Conservation (phyloP, 805 yeast genomes). For the Komagataella phaffii region DNA sequence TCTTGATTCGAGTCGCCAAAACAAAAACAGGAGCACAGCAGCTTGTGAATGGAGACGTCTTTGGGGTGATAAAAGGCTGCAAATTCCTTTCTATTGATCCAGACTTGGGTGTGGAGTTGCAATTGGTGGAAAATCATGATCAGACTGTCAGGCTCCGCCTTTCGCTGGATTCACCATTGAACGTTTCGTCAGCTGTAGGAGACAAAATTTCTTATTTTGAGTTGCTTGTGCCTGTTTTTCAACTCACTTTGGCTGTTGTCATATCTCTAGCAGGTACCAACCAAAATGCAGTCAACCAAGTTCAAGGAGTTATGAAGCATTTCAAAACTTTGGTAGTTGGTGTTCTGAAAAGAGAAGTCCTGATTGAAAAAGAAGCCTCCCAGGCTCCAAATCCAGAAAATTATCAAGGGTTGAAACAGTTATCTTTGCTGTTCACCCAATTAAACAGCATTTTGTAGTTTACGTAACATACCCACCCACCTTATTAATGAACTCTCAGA, state of each 20-base stretch:
- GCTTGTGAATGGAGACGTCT: conserved; percentile 60
- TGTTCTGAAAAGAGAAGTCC: conserved; percentile 18
- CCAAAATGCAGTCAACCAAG: conserved; percentile 39
- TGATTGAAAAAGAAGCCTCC: conserved; percentile 6
- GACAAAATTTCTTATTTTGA: conserved; percentile 43
- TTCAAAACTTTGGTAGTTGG: conserved; percentile 47
- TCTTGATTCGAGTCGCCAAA: conserved; percentile 65
- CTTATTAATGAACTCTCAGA: not conserved
- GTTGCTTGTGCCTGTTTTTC: conserved; percentile 60
- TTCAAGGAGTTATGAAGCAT: conserved; percentile 33
- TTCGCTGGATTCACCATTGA: conserved; percentile 38
- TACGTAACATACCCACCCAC: not conserved
- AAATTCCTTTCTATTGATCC: conserved; percentile 57
- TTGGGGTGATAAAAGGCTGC: conserved; percentile 44
- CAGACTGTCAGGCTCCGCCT: conserved; percentile 28
- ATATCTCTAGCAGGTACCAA: conserved; percentile 73
- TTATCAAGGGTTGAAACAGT: conserved; percentile 6
- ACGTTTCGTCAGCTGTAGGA: conserved; percentile 9
- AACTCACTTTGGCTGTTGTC: conserved; percentile 50
- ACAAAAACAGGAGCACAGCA: conserved; percentile 67
- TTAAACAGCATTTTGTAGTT: conserved; percentile 11
- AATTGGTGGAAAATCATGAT: conserved; percentile 19
- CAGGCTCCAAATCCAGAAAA: conserved; percentile 6
- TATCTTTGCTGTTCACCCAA: conserved; percentile 15
- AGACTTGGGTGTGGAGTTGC: conserved; percentile 55